Percentiles rank a stretch among this genome's conserved stretches.
phyloP scores from a whole-genome alignment of 768 basidiomycete genomes.

The Mycena venus region DNA sequence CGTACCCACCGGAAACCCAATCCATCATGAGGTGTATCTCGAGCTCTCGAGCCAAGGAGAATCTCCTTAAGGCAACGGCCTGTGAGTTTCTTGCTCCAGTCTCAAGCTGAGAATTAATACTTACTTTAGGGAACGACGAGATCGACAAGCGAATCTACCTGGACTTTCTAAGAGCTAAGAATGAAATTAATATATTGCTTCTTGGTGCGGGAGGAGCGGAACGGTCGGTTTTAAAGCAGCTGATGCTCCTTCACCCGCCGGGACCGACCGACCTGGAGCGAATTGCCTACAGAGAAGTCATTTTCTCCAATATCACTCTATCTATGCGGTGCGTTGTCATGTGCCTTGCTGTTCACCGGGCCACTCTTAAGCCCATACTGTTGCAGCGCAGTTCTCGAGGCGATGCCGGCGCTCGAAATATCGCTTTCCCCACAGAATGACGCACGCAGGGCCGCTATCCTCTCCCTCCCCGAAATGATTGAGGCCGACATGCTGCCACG shows the following conservation, averaged over 20 bases:
- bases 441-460: constrained; percentile 71
- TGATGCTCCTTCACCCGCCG: constrained; percentile 96
- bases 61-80: neutral
- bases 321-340: constrained; percentile 83
- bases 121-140: constrained; percentile 84
- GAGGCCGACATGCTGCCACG: constrained; percentile 81
- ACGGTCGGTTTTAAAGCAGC: constrained; percentile 95
- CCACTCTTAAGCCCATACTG: neutral
- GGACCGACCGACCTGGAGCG: constrained; percentile 90
- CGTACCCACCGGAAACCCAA: neutral
- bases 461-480: constrained; percentile 80
- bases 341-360: neutral
- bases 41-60: too few species aligned
- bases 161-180: constrained; percentile 83
- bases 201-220: constrained; percentile 99
- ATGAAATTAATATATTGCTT: constrained; percentile 97
- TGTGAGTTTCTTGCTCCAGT: neutral
- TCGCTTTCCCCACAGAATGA: constrained; percentile 79
- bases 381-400: constrained; percentile 87
- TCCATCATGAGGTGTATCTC: too few species aligned
- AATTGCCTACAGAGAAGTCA: constrained; percentile 94
- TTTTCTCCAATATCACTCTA: constrained; percentile 92
- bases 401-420: too few species aligned
- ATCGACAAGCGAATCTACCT: constrained; percentile 92
- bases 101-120: neutral